These are phyloP conservation scores for Davidsoniella eucalypti DNA, from an alignment of 2,329 filamentous ascomycete genomes.

Conservation along the genomic window DNA sequence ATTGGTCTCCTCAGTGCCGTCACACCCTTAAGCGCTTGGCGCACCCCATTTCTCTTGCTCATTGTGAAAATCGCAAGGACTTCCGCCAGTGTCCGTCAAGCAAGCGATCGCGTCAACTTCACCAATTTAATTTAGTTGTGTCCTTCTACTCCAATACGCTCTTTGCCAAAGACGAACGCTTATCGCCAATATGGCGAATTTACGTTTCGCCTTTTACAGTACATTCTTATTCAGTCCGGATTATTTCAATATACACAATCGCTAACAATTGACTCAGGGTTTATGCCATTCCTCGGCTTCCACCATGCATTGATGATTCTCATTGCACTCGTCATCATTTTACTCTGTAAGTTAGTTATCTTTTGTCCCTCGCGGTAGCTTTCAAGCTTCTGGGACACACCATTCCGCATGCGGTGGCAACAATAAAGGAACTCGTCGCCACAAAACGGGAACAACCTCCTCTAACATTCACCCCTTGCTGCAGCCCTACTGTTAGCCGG, in stretches of 20 bases:
- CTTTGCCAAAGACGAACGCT: neutral
- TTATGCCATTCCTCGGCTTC: conserved; percentile 53
- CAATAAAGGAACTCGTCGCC: neutral
- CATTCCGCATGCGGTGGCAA: neutral
- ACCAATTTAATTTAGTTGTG: too few relatives aligned
- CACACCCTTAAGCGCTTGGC: too few relatives aligned
- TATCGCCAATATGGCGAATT: neutral
- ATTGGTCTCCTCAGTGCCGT: too few relatives aligned
- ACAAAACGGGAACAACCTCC: neutral
- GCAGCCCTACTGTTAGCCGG: conserved; percentile 81
- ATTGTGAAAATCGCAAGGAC: too few relatives aligned
- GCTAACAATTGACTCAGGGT: conserved; percentile 27
- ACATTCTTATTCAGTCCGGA: neutral
- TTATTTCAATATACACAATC: neutral
- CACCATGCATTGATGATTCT: conserved; percentile 94
- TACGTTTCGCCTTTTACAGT: neutral
- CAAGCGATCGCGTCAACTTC: too few relatives aligned
- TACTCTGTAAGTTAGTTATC: conserved; percentile 67
- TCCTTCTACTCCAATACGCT: neutral
- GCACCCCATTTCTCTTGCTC: too few relatives aligned
- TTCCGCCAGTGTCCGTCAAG: too few relatives aligned
- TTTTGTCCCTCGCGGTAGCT: conserved; percentile 1
- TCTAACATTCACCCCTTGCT: conserved; percentile 3
- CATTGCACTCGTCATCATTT: conserved; percentile 82
- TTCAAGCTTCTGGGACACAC: neutral